Base-by-base conservation (phyloP, 129 eudicot species). In the Chrysanthemum makinoi region DNA sequence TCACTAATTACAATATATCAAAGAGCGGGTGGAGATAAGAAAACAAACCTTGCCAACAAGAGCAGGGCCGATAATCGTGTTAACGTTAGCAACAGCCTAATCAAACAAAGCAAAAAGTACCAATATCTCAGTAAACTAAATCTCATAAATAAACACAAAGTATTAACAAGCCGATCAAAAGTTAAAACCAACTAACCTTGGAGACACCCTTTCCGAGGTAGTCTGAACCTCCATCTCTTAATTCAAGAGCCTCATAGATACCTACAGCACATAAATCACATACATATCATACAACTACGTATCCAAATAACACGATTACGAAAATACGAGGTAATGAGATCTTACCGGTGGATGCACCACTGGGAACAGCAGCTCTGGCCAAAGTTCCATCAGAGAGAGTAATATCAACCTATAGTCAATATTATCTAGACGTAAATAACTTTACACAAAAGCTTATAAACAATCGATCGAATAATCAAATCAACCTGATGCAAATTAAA, bases 341-440 rank as follows among this genome's bases (percentile, higher is more conserved):
- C 80, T 73, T 80, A 94, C 99, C 99, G 14, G 97, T 94, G 83
- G 99, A 94, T 80, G 99, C 99, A 77, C 99, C 99, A 72, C 99
- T 90, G 7, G 97, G 99, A 39, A 94, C 99, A 61, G 97, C 97
- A 63, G 97, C 99, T 75, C 99, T 81, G n/a, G 94, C 90, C 43
- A 55, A 80, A 51, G 77, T 46, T 35, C 96, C 97, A 73, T 87
- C 80, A 2, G 89, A 81, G 15, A 87, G 84, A 65, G 70, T 80
- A 13, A 87, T 79, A 76, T 94, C 99, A 24, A 91, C 97, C 99
- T 94, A 14, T 14, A 50, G 28, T 60, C 46, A 5, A 33, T 4
- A 33, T 33, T 33, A 33, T 33, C 4, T 0, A 33, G 39, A 33
- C 39, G 1, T 33, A 4, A 33, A 33, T 33, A 33, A 33, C 39